A percentile compares a stretch with the other conserved stretches of the same genome.
Conservation (phyloP, 108 stramenopile species). For the Cyclotella kingstonii region DNA sequence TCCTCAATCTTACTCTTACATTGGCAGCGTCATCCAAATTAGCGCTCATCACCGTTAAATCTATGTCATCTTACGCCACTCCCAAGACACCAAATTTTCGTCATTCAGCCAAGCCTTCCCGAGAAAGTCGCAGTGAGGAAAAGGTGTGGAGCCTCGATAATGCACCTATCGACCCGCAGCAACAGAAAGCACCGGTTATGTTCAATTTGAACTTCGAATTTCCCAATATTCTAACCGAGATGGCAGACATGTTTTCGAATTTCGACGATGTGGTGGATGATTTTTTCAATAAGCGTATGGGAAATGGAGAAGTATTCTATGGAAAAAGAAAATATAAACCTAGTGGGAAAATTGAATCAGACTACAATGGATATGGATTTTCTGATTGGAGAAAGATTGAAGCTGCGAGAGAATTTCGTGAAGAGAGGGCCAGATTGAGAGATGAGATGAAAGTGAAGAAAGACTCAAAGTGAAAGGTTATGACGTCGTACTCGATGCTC, state of each 20-base stretch:
- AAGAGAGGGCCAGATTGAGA: conserved; percentile 50
- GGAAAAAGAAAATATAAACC: conserved; percentile 83
- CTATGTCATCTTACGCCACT: neutral
- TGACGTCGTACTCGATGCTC: too few species aligned
- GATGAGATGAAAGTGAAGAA: conserved; percentile 37
- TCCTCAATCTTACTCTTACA: too few species aligned
- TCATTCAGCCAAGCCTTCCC: neutral
- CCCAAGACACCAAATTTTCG: neutral
- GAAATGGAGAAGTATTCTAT: conserved; percentile 58
- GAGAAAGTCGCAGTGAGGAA: conserved; percentile 12
- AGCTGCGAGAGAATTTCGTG: conserved; percentile 61
- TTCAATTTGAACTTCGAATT: conserved; percentile 28
- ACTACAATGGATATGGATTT: conserved; percentile 81
- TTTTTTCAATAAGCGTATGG: conserved; percentile 76
- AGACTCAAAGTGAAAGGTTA: too few species aligned
- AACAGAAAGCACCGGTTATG: too few species aligned
- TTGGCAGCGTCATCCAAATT: too few species aligned
- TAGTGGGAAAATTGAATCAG: conserved; percentile 55
- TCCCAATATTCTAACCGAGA: conserved; percentile 32
- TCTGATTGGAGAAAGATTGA: conserved; percentile 68
- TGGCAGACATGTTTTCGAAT: conserved; percentile 44
- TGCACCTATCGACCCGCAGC: neutral
- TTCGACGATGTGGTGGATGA: conserved; percentile 80
- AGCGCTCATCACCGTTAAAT: too few species aligned
- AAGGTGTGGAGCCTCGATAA: conserved; percentile 6